Evolutionary conservation across 208 protist genomes (phyloP).

Genomic region (Strigomonas culicis): DNA sequence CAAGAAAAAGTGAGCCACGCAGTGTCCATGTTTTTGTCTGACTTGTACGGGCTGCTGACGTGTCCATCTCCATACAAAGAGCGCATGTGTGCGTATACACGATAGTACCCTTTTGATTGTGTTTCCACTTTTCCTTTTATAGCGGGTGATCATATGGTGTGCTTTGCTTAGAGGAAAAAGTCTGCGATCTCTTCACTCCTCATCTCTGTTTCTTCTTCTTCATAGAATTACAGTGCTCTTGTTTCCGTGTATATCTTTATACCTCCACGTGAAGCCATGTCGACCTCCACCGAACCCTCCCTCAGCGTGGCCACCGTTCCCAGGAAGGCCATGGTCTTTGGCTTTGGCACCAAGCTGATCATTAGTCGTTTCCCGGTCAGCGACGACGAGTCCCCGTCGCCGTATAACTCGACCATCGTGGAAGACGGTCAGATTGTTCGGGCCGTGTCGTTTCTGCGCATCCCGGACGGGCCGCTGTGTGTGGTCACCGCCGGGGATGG

Average conservation of each 20-base stretch:
- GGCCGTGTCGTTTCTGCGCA: slow-evolving; percentile 52
- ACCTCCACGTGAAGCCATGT: background rate
- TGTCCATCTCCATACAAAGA: no score
- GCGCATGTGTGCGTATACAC: no score
- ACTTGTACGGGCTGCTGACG: no score
- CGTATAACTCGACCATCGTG: slow-evolving; percentile 46
- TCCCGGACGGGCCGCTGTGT: slow-evolving; percentile 56
- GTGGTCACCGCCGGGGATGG: slow-evolving; percentile 70
- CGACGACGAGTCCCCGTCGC: slow-evolving; percentile 20
- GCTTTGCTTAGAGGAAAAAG: no score
- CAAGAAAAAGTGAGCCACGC: slow-evolving; percentile 6
- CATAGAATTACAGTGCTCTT: no score
- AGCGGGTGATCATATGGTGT: no score
- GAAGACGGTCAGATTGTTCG: slow-evolving; percentile 74
- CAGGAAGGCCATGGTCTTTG: slow-evolving; percentile 46
- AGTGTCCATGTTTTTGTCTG: no score
- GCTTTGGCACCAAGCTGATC: slow-evolving; percentile 51
- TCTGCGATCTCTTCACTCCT: background rate
- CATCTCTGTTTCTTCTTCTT: background rate
- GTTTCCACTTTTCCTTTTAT: background rate
- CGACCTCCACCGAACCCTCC: slow-evolving; percentile 25
- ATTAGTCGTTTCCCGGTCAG: slow-evolving; percentile 38
- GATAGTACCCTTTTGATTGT: background rate
- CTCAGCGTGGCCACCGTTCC: slow-evolving; percentile 40
- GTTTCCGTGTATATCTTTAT: background rate